phyloP scores from a whole-genome alignment of 768 basidiomycete species.

The Gymnopilus dilepis region DNA sequence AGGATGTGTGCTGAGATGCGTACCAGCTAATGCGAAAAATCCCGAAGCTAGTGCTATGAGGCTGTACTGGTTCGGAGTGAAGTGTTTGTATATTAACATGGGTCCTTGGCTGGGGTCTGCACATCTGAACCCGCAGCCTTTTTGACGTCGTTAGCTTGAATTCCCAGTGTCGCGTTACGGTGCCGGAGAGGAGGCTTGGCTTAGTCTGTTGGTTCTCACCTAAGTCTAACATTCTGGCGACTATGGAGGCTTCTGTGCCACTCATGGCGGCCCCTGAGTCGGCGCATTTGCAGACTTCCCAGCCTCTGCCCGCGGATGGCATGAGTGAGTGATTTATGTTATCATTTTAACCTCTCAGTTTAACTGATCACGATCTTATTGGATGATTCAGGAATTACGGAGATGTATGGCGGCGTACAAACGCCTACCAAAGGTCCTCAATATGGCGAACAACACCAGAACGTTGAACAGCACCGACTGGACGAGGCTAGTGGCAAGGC shows the following conservation, averaged over 20 bases:
- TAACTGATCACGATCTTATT: background rate
- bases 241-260: background rate
- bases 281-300: background rate
- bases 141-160: too few relatives aligned
- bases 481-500: too few relatives aligned
- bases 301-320: conserved; percentile 6
- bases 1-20: background rate
- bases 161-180: too few relatives aligned
- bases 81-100: background rate
- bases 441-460: too few relatives aligned
- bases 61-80: background rate
- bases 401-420: background rate
- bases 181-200: too few relatives aligned
- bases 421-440: too few relatives aligned
- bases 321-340: conserved; percentile 15
- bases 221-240: too few relatives aligned
- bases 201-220: background rate
- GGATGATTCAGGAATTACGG: conserved; percentile 1
- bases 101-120: background rate
- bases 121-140: background rate
- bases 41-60: too few relatives aligned
- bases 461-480: too few relatives aligned
- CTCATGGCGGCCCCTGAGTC: background rate
- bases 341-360: background rate
- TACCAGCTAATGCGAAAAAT: too few relatives aligned